Evolutionary conservation across 2,329 filamentous ascomycete genomes (phyloP), one percentile per base, ranked within the genome.

Genomic region (Epichloe uncinata): DNA sequence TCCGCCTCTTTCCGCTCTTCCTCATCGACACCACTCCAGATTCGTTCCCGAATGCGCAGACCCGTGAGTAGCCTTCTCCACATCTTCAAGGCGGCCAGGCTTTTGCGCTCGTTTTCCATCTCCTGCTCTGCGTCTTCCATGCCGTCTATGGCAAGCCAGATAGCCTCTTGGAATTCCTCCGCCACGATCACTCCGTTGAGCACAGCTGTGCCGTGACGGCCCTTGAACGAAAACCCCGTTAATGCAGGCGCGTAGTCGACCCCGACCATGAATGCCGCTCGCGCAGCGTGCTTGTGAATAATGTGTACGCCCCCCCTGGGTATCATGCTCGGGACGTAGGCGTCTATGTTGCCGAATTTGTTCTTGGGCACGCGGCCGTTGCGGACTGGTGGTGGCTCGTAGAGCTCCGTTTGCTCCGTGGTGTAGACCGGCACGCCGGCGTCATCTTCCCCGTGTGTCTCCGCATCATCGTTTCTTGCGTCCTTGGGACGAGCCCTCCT

Each of bases 261-360:
- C 0, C 82, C 82, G 1, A 96, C 66, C 1, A 90, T 68, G 50
- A 77, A 80, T 0, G 89, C 88, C 1, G 91, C 91, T 47, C 78
- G 77, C 1, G 78, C 72, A 1, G 86, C 84, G 47, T 83, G 60
- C 44, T 75, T 68, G 51, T 74, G 68, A 5, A 66, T 59, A 22
- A 97, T 70, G 63, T 97, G 88, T 2, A 81, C 75, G 1, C 87
- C 93, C 91, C 40, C 69, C 40, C 69, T 67, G 0, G 93, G 93
- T 0, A 97, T 74, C 93, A 98, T 97, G 54, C 81, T 87, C 0
- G 87, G 83, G 11, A 95, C 89, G 63, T 91, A 97, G 38, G 95
- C 78, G 60, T 97, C 93, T 52, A 97, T 83, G 61, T 98, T 98
- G 11, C 89, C 89, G 64, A 88, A 98, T 16, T 84, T 82, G 62